phyloP scores from a whole-genome alignment of 83 land plant species.

The Diphasiastrum complanatum region DNA sequence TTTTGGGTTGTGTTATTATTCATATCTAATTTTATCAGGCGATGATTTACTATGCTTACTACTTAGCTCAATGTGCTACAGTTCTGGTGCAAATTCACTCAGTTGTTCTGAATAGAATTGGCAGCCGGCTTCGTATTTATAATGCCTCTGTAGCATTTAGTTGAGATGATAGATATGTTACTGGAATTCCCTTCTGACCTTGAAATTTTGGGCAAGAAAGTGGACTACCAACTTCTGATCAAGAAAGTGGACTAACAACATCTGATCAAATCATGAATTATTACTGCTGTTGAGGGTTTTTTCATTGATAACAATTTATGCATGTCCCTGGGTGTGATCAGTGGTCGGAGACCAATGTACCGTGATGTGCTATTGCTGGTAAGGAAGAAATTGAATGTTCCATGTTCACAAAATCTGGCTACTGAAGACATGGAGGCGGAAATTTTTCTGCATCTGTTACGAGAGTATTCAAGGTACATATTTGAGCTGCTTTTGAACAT shows the following conservation, averaged over 20 bases:
- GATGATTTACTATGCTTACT: background rate
- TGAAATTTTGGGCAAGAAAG: background rate
- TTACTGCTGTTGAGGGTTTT: background rate
- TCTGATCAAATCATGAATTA: background rate
- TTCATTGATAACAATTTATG: background rate
- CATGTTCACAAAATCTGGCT: slow-evolving; percentile 72
- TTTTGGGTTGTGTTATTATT: background rate
- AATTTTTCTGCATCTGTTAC: slow-evolving; percentile 75
- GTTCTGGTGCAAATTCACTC: too few relatives aligned
- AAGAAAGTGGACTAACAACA: background rate
- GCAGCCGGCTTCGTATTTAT: too few relatives aligned
- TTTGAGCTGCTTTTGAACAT: too few relatives aligned
- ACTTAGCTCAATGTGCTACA: background rate
- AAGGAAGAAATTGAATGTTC: slow-evolving; percentile 60
- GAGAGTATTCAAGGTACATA: slow-evolving; percentile 72
- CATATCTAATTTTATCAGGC: background rate
- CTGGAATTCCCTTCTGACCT: background rate
- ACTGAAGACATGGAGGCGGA: slow-evolving; percentile 87
- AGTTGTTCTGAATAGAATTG: too few relatives aligned
- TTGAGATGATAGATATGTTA: background rate
- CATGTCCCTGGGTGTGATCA: slow-evolving; percentile 12
- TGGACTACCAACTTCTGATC: background rate
- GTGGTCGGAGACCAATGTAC: slow-evolving; percentile 95
- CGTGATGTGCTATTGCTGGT: slow-evolving; percentile 65
- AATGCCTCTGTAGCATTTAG: too few relatives aligned